phyloP scores from a whole-genome alignment of 768 basidiomycete genomes.

The Mycena leptocephala region DNA sequence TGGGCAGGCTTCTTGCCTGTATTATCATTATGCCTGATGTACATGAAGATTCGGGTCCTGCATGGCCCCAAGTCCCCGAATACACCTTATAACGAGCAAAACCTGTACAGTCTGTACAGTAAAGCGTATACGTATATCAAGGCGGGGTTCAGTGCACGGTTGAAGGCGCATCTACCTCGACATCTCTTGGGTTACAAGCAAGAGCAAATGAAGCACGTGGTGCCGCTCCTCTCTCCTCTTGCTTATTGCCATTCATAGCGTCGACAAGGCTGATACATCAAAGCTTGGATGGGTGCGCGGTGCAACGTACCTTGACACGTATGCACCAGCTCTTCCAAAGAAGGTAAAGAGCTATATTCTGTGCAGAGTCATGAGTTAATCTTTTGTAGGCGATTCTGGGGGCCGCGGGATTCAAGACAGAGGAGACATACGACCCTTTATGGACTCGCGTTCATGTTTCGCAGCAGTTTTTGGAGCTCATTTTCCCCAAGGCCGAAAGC shows the following conservation, averaged over 20 bases:
- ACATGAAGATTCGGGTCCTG: constrained; percentile 19
- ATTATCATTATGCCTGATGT: not conserved
- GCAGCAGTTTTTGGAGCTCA: not conserved
- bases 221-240: not conserved
- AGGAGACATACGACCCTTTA: not conserved
- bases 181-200: constrained; percentile 40
- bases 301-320: not conserved
- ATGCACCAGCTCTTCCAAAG: not conserved
- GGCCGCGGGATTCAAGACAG: not conserved
- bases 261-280: not conserved
- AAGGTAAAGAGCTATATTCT: not conserved
- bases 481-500: not conserved
- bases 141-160: constrained; percentile 29
- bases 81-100: constrained; percentile 38
- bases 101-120: constrained; percentile 30
- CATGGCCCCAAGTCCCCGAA: constrained; percentile 35
- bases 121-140: constrained; percentile 32
- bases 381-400: not conserved
- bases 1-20: not conserved
- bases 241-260: not conserved
- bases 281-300: not conserved
- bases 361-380: not conserved
- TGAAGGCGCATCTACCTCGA: constrained; percentile 43
- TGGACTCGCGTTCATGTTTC: not conserved
- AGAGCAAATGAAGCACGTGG: not conserved